Conservation (phyloP, 2,329 filamentous ascomycete genomes). For the Fusarium succisae region DNA sequence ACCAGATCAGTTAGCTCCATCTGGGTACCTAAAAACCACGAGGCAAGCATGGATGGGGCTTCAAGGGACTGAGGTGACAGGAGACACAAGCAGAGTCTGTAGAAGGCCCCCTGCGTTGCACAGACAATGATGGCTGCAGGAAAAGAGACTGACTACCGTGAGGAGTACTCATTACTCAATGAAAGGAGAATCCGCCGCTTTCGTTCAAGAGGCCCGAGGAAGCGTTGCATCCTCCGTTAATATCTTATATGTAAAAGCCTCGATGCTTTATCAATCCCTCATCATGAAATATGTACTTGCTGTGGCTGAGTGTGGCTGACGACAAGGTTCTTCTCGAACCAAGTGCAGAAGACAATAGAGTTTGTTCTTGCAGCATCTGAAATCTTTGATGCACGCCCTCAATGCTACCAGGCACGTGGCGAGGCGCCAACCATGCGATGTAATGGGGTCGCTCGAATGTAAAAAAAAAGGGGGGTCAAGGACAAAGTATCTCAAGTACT, state of each 20-base stretch:
- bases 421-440: conserved; percentile 31
- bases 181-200: not conserved
- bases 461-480: conserved; percentile 16
- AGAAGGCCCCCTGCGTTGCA: conserved; percentile 14
- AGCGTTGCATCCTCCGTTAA: not conserved
- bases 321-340: conserved; percentile 28
- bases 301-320: conserved; percentile 26
- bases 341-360: conserved; percentile 16
- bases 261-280: not conserved
- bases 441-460: not conserved
- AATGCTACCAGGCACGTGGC: conserved; percentile 32
- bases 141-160: not conserved
- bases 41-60: conserved; percentile 28
- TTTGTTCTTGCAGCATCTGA: conserved; percentile 15
- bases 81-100: not conserved
- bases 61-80: conserved; percentile 8
- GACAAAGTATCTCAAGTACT: conserved; percentile 29
- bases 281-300: not conserved
- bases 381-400: conserved; percentile 25
- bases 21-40: conserved; percentile 21
- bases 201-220: not conserved
- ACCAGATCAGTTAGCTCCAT: not conserved
- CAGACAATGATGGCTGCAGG: conserved; percentile 3
- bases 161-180: not conserved
- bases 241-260: conserved; percentile 29